Base-by-base conservation (phyloP, 2,329 filamentous ascomycete genomes). In the Fusarium sp. region DNA sequence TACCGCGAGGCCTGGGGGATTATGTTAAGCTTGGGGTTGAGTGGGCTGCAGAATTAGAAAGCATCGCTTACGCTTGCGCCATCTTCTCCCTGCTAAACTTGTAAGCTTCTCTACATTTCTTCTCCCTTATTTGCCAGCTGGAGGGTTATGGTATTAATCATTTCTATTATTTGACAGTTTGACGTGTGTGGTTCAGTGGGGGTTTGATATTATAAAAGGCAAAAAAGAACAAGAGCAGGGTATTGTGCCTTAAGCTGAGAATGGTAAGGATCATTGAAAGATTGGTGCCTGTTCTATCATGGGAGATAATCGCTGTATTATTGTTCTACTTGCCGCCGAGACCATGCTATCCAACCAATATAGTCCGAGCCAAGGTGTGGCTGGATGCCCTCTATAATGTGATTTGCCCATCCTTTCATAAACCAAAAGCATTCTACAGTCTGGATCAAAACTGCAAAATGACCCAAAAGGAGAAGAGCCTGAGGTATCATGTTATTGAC, bases 381-480 rank as follows among this genome's bases (percentile, higher is more conserved):
- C 29, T 45, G 9, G 29, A 67, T 34, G 11, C 59, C 59, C 4
- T 64, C 50, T 38, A 67, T 45, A 24, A 67, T 34, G 34, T 67
- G 37, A 31, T 63, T 14, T 13, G 65, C 50, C 65, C 60, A 67
- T 8, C 65, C 65, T 45, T 50, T 22, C 65, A 67, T 63, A n/a
- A 63, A 63, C 65, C 65, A 67, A 9, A 63, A 57, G 29, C 29
- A 56, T 47, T 67, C 65, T 14, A 67, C n/a, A 35, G 65, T 67
- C 29, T 64, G 59, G 9, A 67, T 18, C 50, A 67, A 22, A 4
- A 67, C 65, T 13, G 59, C 59, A 58, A 67, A 67, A 37, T 67
- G 34, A 18, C 29, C 60, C 2, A 67, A 31, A 16, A 67, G 60
- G 6, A 67, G 13, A 14, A 67, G 60, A 1, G 65, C 60, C 5